Evolutionary conservation across 805 yeast species (phyloP).

Genomic region (Starmera quercuum): DNA sequence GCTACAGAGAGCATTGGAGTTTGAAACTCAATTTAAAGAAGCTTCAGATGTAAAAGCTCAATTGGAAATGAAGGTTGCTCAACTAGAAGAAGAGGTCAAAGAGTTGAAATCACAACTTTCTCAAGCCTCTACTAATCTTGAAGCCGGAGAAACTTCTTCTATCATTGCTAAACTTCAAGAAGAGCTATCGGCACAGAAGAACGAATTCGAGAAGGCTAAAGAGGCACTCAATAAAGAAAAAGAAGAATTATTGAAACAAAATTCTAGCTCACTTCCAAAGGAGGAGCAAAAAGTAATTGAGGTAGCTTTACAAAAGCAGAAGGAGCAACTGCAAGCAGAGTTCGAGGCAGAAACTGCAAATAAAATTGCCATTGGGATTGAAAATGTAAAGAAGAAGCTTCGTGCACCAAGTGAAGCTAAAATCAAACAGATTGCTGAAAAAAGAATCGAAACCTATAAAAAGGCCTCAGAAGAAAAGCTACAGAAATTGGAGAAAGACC

Average conservation of each 20-base stretch:
- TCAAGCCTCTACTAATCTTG: conserved; percentile 1
- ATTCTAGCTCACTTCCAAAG: too few relatives aligned
- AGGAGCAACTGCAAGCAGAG: conserved; percentile 17
- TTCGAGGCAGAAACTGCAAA: conserved; percentile 17
- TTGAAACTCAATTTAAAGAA: conserved; percentile 28
- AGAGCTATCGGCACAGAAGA: conserved; percentile 2
- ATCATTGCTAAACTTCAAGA: conserved; percentile 3
- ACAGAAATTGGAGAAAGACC: conserved; percentile 10
- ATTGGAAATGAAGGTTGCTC: conserved; percentile 18
- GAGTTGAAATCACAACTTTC: conserved; percentile 6
- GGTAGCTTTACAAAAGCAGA: conserved; percentile 16
- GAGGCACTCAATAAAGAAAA: conserved; percentile 14
- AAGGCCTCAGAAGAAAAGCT: conserved; percentile 20
- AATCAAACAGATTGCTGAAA: conserved; percentile 18
- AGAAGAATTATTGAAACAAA: conserved; percentile 15
- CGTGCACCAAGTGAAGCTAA: conserved; percentile 31
- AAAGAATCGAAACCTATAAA: conserved; percentile 22
- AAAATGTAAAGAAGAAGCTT: conserved; percentile 22
- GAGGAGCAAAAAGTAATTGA: conserved; percentile 11
- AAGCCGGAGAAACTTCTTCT: conserved; percentile 8
- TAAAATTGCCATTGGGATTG: conserved; percentile 15
- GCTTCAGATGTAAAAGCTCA: conserved; percentile 26
- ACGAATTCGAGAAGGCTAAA: conserved; percentile 5
- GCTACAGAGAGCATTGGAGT: conserved; percentile 24
- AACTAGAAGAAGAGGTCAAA: conserved; percentile 7